Percentiles rank a stretch among this genome's conserved stretches.
These are phyloP conservation scores for Coniosporium tulheliwenetii DNA, from an alignment of 2,329 filamentous ascomycete genomes.

Conservation along the genomic window DNA sequence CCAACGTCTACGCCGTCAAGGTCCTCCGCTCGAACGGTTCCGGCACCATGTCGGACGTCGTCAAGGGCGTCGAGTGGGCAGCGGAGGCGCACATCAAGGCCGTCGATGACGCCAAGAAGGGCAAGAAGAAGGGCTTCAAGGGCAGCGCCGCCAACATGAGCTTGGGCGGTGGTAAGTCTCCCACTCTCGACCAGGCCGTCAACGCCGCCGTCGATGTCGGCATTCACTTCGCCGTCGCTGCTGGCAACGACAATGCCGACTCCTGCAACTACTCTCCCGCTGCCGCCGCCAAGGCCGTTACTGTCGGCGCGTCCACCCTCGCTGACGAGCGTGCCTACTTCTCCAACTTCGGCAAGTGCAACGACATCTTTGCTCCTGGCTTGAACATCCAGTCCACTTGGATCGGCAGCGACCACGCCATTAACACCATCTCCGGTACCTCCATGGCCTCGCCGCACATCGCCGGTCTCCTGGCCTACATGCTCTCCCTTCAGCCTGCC, in stretches of 20 bases:
- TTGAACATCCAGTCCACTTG: constrained; percentile 96
- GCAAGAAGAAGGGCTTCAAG: constrained; percentile 94
- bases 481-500: constrained; percentile 86
- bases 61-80: constrained; percentile 95
- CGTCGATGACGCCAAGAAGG: constrained; percentile 63
- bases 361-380: constrained; percentile 96
- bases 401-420: constrained; percentile 90
- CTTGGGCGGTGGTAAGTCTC: constrained; percentile 92
- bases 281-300: constrained; percentile 79
- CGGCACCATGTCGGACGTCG: constrained; percentile 95
- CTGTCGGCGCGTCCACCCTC: constrained; percentile 87
- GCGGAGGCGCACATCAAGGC: constrained; percentile 64
- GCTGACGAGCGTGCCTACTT: constrained; percentile 97
- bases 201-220: constrained; percentile 86
- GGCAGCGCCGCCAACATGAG: constrained; percentile 99
- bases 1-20: constrained; percentile 92
- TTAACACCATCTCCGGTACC: constrained; percentile 98
- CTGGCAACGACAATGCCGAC: constrained; percentile 96
- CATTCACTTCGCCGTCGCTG: constrained; percentile 94
- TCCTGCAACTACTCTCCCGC: constrained; percentile 99
- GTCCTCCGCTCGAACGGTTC: constrained; percentile 94
- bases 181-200: constrained; percentile 77
- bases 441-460: constrained; percentile 99
- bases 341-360: constrained; percentile 99
- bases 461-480: constrained; percentile 90